Conservation (phyloP, 495 filamentous ascomycete species). For the Aspergillus hancockii region DNA sequence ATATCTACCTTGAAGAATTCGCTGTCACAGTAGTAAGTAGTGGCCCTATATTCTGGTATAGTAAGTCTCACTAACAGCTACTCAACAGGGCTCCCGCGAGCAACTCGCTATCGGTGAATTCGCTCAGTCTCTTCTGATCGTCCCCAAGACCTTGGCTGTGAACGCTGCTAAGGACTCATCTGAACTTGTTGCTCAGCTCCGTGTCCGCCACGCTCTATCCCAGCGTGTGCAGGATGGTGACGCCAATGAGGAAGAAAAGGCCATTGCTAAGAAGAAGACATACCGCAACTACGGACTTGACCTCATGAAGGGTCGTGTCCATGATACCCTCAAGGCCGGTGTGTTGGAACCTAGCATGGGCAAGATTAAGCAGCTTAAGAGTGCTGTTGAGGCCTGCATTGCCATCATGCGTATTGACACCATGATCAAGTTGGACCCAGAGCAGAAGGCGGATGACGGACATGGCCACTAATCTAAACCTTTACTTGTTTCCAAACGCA, state of each 20-base stretch:
- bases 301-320: slow-evolving; percentile 83
- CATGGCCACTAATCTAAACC: slow-evolving; percentile 40
- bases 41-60: background rate
- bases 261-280: slow-evolving; percentile 85
- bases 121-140: slow-evolving; percentile 87
- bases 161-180: slow-evolving; percentile 96
- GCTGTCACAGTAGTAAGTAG: slow-evolving; percentile 85
- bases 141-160: slow-evolving; percentile 94
- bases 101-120: slow-evolving; percentile 98
- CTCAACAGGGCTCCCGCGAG: slow-evolving; percentile 77
- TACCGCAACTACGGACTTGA: slow-evolving; percentile 99
- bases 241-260: slow-evolving; percentile 82
- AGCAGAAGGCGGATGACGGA: slow-evolving; percentile 71
- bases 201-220: slow-evolving; percentile 89
- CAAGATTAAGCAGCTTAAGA: slow-evolving; percentile 98
- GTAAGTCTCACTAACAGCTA: slow-evolving; percentile 19
- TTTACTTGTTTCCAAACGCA: slow-evolving; percentile 12
- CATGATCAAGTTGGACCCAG: slow-evolving; percentile 96
- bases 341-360: slow-evolving; percentile 97
- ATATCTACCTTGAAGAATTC: slow-evolving; percentile 99
- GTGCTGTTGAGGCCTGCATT: slow-evolving; percentile 97
- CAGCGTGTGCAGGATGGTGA: slow-evolving; percentile 85
- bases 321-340: slow-evolving; percentile 90
- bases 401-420: slow-evolving; percentile 99
- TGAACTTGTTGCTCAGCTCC: slow-evolving; percentile 92